phyloP scores from a whole-genome alignment of 2,329 filamentous ascomycete genomes.

The Colletotrichum brevisporum region DNA sequence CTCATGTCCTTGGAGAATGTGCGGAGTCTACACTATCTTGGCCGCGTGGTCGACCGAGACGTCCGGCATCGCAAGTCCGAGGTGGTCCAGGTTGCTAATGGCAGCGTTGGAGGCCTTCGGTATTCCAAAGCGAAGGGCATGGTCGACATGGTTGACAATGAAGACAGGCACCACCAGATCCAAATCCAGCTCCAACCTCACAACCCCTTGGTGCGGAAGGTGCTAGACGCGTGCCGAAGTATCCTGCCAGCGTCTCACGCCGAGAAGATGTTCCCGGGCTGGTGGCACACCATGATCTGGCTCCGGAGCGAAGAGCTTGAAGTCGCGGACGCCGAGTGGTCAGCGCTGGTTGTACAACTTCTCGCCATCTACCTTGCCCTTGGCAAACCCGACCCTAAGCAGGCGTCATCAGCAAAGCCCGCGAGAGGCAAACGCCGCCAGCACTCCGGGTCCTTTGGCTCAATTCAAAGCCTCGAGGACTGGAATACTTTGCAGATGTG shows the following conservation, averaged over 20 bases:
- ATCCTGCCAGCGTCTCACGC: constrained; percentile 71
- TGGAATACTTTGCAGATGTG: constrained; percentile 64
- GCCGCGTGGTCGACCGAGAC: constrained; percentile 68
- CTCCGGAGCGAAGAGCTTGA: constrained; percentile 64
- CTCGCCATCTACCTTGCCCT: constrained; percentile 75
- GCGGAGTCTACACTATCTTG: constrained; percentile 70
- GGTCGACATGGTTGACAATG: constrained; percentile 76
- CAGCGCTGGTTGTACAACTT: constrained; percentile 74
- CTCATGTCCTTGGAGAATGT: constrained; percentile 71
- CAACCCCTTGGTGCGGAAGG: constrained; percentile 71
- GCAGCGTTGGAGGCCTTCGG: constrained; percentile 67
- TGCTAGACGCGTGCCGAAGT: constrained; percentile 74
- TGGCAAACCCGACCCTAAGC: constrained; percentile 55
- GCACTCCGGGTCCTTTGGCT: constrained; percentile 53
- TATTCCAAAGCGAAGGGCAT: constrained; percentile 72
- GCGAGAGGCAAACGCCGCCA: constrained; percentile 49
- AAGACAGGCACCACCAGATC: constrained; percentile 75
- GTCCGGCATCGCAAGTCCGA: constrained; percentile 60
- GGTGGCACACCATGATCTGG: constrained; percentile 84
- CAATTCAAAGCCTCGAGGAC: constrained; percentile 55
- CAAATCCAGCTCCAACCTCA: constrained; percentile 77
- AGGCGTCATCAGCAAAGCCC: constrained; percentile 5
- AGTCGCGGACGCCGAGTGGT: constrained; percentile 75
- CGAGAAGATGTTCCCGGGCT: constrained; percentile 75
- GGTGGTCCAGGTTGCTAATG: constrained; percentile 61